These are phyloP conservation scores for Fomitopsis pulvina DNA, from an alignment of 768 basidiomycete genomes.

Conservation along the genomic window DNA sequence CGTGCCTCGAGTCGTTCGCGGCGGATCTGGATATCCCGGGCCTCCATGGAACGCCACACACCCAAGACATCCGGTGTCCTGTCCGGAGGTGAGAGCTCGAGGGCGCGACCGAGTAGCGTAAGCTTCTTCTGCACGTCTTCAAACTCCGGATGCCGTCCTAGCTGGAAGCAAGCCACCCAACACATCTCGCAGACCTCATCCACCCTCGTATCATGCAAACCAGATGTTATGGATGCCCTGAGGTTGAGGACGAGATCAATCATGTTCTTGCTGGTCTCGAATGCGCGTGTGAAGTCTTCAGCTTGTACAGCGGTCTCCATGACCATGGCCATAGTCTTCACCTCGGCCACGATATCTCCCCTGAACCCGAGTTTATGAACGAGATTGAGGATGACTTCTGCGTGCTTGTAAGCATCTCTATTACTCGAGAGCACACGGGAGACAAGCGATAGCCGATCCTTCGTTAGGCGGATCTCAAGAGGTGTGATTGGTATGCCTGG, in stretches of 20 bases:
- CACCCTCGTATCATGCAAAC: slow-evolving; percentile 33
- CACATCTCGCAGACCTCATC: slow-evolving; percentile 72
- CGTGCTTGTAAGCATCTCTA: slow-evolving; percentile 83
- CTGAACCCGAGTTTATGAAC: slow-evolving; percentile 81
- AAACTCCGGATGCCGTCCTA: slow-evolving; percentile 80
- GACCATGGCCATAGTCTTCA: slow-evolving; percentile 85
- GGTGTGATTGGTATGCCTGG: slow-evolving; percentile 79
- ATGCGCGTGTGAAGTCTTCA: slow-evolving; percentile 73
- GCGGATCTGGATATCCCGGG: slow-evolving; percentile 49
- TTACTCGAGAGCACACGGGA: slow-evolving; percentile 82
- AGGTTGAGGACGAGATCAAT: slow-evolving; percentile 52
- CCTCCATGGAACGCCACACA: slow-evolving; percentile 72
- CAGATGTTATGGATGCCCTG: slow-evolving; percentile 25
- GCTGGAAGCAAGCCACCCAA: slow-evolving; percentile 86
- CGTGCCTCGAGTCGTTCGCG: slow-evolving; percentile 34
- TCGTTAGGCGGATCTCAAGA: slow-evolving; percentile 88
- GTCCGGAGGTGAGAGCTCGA: slow-evolving; percentile 83
- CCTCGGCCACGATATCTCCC: slow-evolving; percentile 65
- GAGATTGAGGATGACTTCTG: slow-evolving; percentile 87
- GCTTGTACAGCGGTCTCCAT: slow-evolving; percentile 79
- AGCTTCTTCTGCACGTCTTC: slow-evolving; percentile 61
- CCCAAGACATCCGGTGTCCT: slow-evolving; percentile 70
- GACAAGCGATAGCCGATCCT: slow-evolving; percentile 83
- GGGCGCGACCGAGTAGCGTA: slow-evolving; percentile 66
- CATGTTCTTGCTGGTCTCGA: slow-evolving; percentile 67